These are phyloP conservation scores for Aureobasidium sp. DNA, from an alignment of 2,329 filamentous ascomycete genomes.

Conservation along the genomic window DNA sequence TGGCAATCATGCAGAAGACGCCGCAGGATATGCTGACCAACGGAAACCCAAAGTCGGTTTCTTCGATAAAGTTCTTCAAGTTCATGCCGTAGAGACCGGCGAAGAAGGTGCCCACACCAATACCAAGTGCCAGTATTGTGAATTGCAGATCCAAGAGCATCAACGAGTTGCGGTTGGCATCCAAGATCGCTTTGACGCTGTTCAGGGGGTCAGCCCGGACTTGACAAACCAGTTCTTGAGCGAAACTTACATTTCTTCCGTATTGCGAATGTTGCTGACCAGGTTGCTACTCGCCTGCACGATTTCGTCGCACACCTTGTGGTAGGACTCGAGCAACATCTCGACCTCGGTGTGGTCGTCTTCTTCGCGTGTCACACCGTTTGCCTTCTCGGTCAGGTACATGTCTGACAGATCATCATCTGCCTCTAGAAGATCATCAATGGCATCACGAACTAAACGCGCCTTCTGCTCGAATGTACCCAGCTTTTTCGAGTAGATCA, in stretches of 20 bases:
- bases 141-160: conserved; percentile 97
- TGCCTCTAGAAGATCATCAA: conserved; percentile 89
- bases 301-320: conserved; percentile 96
- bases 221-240: background rate
- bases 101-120: conserved; percentile 88
- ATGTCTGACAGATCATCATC: conserved; percentile 91
- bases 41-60: conserved; percentile 77
- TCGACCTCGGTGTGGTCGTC: conserved; percentile 95
- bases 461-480: conserved; percentile 98
- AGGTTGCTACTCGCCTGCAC: conserved; percentile 90
- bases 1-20: conserved; percentile 65
- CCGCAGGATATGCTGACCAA: conserved; percentile 64
- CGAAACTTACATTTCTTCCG: conserved; percentile 83
- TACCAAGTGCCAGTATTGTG: conserved; percentile 86
- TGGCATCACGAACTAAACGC: conserved; percentile 83
- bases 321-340: conserved; percentile 92
- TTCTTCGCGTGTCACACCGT: conserved; percentile 61
- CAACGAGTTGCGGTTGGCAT: conserved; percentile 94
- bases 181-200: conserved; percentile 90
- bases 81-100: conserved; percentile 99
- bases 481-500: conserved; percentile 90
- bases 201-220: background rate
- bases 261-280: conserved; percentile 91
- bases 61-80: conserved; percentile 96
- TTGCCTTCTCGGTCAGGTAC: conserved; percentile 86